These are phyloP conservation scores for Prunus padus DNA, from an alignment of 306 rosid species.

Conservation along the genomic window DNA sequence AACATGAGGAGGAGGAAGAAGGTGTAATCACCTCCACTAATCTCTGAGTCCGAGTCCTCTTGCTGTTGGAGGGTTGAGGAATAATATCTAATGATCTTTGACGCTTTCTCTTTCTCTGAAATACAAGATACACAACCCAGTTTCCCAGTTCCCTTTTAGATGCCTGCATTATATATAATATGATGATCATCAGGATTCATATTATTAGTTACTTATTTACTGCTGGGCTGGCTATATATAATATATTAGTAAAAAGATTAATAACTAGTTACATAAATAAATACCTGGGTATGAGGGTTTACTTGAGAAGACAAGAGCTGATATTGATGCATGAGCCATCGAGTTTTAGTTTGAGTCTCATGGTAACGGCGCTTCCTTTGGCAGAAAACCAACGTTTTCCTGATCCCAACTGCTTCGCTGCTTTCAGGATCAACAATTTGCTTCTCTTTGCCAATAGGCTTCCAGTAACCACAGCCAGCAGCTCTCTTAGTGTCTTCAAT, in stretches of 20 bases:
- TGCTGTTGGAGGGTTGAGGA: not conserved
- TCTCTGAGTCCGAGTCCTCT: not conserved
- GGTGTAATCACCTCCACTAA: constrained; percentile 13
- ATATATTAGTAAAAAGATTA: too few relatives aligned
- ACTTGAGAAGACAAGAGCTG: constrained; percentile 24
- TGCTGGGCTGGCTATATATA: too few relatives aligned
- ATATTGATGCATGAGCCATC: constrained; percentile 62
- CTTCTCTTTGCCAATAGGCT: constrained; percentile 28
- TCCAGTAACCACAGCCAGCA: constrained; percentile 62
- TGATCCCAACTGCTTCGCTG: constrained; percentile 32
- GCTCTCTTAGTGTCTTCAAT: constrained; percentile 15
- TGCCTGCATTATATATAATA: constrained; percentile 31
- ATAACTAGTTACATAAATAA: too few relatives aligned
- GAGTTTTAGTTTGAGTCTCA: not conserved
- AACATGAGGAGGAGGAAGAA: constrained; percentile 35
- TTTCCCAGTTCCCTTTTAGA: constrained; percentile 10
- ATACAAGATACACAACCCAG: constrained; percentile 46
- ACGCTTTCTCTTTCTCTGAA: constrained; percentile 31
- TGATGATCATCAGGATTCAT: too few relatives aligned
- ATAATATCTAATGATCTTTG: not conserved
- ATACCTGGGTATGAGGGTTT: constrained; percentile 38
- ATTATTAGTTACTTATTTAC: too few relatives aligned
- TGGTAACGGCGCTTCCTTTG: not conserved
- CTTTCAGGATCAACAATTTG: constrained; percentile 18
- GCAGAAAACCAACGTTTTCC: constrained; percentile 38